Percentiles rank a stretch among this genome's conserved stretches.
Conservation (phyloP, 2,329 filamentous ascomycete genomes). For the Stachybotrys echinatus region DNA sequence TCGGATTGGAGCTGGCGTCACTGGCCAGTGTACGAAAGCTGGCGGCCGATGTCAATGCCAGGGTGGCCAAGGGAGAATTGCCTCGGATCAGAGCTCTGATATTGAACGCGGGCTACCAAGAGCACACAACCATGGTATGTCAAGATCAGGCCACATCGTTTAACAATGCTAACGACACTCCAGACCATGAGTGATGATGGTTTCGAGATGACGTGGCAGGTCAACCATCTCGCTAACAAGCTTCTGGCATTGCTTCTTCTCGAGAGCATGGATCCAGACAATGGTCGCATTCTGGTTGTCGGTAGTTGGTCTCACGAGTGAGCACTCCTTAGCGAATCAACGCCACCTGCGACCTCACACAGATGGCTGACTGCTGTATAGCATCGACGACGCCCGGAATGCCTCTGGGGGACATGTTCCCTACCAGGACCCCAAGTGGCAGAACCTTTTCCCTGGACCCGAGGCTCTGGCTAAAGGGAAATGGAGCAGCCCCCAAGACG, state of each 20-base stretch:
- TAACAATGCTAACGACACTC: too few species aligned
- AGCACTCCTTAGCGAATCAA: conserved; percentile 4
- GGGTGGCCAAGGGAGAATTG: conserved; percentile 23
- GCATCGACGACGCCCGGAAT: not conserved
- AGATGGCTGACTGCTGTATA: not conserved
- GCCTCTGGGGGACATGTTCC: not conserved
- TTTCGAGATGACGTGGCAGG: conserved; percentile 26
- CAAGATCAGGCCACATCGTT: too few species aligned
- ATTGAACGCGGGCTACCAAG: conserved; percentile 26
- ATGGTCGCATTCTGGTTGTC: conserved; percentile 21
- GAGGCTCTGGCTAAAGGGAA: conserved; percentile 25
- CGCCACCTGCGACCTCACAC: not conserved
- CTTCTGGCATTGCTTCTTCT: conserved; percentile 22
- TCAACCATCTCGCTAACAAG: conserved; percentile 26
- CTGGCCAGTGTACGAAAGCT: conserved; percentile 18
- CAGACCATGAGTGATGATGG: conserved; percentile 23
- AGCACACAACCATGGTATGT: conserved; percentile 5
- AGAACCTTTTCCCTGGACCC: conserved; percentile 2
- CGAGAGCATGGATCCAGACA: conserved; percentile 23
- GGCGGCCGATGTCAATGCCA: conserved; percentile 21
- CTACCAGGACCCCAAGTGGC: conserved; percentile 5
- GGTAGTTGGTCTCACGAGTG: conserved; percentile 30
- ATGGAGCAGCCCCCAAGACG: conserved; percentile 26
- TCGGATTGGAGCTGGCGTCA: conserved; percentile 25
- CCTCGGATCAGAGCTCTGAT: conserved; percentile 34